Evolutionary conservation across 164 flowering plant genomes (phyloP).

Genomic region (Magnolia officinalis): DNA sequence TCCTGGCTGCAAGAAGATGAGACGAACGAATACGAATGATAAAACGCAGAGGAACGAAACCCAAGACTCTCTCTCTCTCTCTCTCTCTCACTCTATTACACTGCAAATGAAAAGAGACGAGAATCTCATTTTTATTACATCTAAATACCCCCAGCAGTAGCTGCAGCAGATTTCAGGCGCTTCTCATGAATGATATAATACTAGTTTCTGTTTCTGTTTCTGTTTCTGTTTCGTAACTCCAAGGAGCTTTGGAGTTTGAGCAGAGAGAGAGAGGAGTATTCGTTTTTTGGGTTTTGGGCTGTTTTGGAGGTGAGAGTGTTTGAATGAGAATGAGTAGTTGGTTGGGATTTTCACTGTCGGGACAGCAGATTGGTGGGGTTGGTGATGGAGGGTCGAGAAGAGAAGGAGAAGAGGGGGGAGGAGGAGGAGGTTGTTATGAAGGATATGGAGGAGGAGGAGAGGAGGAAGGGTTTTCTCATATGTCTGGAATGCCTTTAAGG

Average conservation of each 20-base stretch:
- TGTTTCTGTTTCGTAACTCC: slow-evolving; percentile 5
- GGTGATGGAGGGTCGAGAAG: slow-evolving; percentile 6
- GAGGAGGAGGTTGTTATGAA: slow-evolving; percentile 17
- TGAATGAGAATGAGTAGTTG: slow-evolving; percentile 33
- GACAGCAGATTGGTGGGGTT: slow-evolving; percentile 38
- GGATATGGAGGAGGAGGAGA: slow-evolving; percentile 21
- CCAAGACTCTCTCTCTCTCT: background rate
- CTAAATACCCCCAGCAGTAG: background rate
- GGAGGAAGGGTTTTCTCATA: slow-evolving; percentile 14
- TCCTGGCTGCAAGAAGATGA: background rate
- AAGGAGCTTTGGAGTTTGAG: slow-evolving; percentile 17
- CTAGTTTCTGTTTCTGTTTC: slow-evolving; percentile 6
- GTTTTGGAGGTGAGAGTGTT: background rate
- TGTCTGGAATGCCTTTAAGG: slow-evolving; percentile 57
- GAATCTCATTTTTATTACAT: background rate
- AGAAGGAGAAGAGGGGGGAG: slow-evolving; percentile 6
- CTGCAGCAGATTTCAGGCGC: background rate
- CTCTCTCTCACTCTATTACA: background rate
- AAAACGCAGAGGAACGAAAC: background rate
- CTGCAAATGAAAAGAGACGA: background rate
- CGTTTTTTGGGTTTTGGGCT: slow-evolving; percentile 10
- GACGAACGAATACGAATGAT: background rate
- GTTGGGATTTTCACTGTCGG: slow-evolving; percentile 74
- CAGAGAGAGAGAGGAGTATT: background rate
- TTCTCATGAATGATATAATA: slow-evolving; percentile 2